Evolutionary conservation across 352 stramenopile genomes (phyloP).

Genomic region (Phytophthora parvispora): DNA sequence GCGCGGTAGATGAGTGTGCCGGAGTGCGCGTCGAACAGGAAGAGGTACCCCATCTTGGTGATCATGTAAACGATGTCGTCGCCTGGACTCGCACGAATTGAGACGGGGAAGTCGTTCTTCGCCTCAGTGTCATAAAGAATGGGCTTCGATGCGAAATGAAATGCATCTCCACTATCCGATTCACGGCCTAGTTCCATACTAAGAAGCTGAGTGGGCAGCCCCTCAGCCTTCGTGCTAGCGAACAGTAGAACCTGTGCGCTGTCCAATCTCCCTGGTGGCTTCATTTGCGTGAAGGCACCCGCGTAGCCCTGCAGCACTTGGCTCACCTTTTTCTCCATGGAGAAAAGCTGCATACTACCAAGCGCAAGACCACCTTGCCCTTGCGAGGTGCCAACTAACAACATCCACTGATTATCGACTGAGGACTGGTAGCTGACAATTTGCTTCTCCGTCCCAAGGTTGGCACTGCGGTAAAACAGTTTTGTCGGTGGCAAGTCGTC

Average conservation of each 20-base stretch:
- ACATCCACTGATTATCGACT: conserved; percentile 97
- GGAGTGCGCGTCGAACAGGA: conserved; percentile 98
- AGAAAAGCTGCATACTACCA: conserved; percentile 99
- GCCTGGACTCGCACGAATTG: conserved; percentile 89
- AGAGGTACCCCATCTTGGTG: conserved; percentile 99
- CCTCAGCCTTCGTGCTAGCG: conserved; percentile 79
- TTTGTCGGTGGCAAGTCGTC: conserved; percentile 91
- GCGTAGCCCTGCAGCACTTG: conserved; percentile 98
- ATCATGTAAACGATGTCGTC: conserved; percentile 98
- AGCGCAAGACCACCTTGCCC: conserved; percentile 90
- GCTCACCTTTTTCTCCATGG: conserved; percentile 98
- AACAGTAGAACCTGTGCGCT: conserved; percentile 83
- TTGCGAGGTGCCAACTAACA: conserved; percentile 97
- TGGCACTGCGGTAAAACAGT: conserved; percentile 97
- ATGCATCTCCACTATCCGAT: conserved; percentile 93
- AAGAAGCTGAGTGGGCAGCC: conserved; percentile 83
- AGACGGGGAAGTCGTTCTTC: conserved; percentile 96
- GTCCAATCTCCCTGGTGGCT: conserved; percentile 93
- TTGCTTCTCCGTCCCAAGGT: conserved; percentile 92
- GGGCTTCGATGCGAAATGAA: conserved; percentile 91
- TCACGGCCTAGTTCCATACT: conserved; percentile 99
- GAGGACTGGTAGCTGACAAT: conserved; percentile 99
- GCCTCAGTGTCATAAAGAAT: conserved; percentile 96
- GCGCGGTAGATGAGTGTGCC: conserved; percentile 98
- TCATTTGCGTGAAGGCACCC: conserved; percentile 97